These are phyloP conservation scores for Trifolium pratense DNA, from an alignment of 306 rosid species.

Conservation along the genomic window DNA sequence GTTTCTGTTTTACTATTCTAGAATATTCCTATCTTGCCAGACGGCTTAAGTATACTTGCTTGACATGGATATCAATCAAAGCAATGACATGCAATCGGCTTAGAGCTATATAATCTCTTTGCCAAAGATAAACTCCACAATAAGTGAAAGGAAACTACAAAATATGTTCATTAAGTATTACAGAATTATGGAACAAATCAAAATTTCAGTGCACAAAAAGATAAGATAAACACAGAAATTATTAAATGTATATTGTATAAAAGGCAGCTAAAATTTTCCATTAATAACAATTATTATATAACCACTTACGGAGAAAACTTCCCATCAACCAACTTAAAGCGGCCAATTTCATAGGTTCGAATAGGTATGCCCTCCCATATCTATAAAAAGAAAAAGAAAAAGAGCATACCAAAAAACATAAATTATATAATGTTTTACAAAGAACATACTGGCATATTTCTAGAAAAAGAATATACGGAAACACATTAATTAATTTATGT, in stretches of 20 bases:
- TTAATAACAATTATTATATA: constrained; percentile 27
- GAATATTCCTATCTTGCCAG: too few species aligned
- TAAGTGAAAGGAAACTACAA: constrained; percentile 26
- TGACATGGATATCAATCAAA: constrained; percentile 23
- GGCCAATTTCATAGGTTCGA: constrained; percentile 70
- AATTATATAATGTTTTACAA: constrained; percentile 23
- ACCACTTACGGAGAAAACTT: constrained; percentile 87
- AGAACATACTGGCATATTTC: constrained; percentile 1
- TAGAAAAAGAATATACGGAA: not conserved
- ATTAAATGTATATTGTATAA: constrained; percentile 31
- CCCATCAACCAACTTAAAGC: constrained; percentile 81
- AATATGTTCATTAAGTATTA: constrained; percentile 22
- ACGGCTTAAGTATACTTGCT: constrained; percentile 10
- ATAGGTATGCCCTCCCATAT: constrained; percentile 92
- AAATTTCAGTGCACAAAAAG: constrained; percentile 12
- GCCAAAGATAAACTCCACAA: constrained; percentile 20
- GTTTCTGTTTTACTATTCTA: too few species aligned
- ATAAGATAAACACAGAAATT: constrained; percentile 19
- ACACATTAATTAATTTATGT: constrained; percentile 31
- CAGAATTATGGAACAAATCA: constrained; percentile 31
- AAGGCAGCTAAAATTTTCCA: constrained; percentile 21
- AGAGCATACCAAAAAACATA: constrained; percentile 41
- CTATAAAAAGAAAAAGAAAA: constrained; percentile 64
- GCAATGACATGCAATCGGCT: not conserved
- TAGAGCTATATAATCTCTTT: constrained; percentile 15